Evolutionary conservation across 805 yeast species (phyloP).

Genomic region (Tetrapisispora arboricola): DNA sequence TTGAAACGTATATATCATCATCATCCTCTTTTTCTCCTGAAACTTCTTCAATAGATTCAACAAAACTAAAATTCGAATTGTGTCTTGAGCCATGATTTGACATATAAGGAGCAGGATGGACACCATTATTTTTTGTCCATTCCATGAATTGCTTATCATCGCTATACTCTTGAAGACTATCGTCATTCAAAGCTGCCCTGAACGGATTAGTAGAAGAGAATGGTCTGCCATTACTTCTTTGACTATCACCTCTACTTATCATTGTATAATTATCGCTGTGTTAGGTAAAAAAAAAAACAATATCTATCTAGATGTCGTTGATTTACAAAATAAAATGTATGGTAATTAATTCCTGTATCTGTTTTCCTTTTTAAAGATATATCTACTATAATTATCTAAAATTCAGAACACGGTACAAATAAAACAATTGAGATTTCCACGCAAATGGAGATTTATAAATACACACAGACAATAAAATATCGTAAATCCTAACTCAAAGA

Average conservation of each 20-base stretch:
- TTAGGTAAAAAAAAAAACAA: background rate
- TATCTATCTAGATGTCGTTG: too few relatives aligned
- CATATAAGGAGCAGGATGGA: constrained; percentile 7
- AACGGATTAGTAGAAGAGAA: constrained; percentile 68
- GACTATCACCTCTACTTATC: constrained; percentile 17
- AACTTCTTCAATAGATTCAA: constrained; percentile 34
- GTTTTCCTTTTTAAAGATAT: too few relatives aligned
- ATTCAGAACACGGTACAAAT: too few relatives aligned
- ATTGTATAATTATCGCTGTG: constrained; percentile 2
- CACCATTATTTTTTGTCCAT: constrained; percentile 38
- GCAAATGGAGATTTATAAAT: too few relatives aligned
- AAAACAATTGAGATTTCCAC: too few relatives aligned
- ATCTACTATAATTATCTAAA: too few relatives aligned
- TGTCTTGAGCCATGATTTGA: constrained; percentile 17
- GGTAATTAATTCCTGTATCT: too few relatives aligned
- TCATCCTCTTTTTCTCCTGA: constrained; percentile 12
- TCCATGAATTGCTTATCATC: constrained; percentile 37
- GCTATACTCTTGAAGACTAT: constrained; percentile 21
- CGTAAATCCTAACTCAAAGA: too few relatives aligned
- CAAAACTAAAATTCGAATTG: constrained; percentile 32
- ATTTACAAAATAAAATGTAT: too few relatives aligned
- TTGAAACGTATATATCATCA: constrained; percentile 16
- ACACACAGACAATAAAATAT: too few relatives aligned
- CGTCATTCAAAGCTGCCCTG: constrained; percentile 35
- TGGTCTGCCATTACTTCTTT: constrained; percentile 26